Evolutionary conservation across 768 basidiomycete species (phyloP), one percentile per base, ranked within the genome.

Genomic region (Pleurotus sapidus): DNA sequence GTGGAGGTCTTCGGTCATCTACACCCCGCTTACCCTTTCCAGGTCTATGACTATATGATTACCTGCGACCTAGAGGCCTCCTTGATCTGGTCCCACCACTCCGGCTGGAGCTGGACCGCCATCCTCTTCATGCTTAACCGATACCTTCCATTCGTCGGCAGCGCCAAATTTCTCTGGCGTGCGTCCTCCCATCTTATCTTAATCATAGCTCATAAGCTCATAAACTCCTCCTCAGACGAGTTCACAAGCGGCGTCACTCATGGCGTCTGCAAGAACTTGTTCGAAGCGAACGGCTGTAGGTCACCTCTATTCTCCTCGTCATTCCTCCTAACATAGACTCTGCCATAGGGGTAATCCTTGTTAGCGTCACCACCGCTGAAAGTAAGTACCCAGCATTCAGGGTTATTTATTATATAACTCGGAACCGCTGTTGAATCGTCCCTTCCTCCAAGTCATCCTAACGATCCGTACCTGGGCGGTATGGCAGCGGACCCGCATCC

Each of bases 381-480:
- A 45, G 61, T 62, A 15, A 20, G 43, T 20, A 20, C 42, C 30
- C 12, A n/a, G n/a, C 4, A 4, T 51, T 15, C 23, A 55, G 14
- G 57, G 37, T 20, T 20, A 20, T 20, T n/a, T n/a, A n/a, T n/a
- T n/a, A n/a, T 20, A 20, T 20, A 20, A 20, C 20, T 20, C 20
- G 20, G 20, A 1, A 20, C 20, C 20, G 1, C 20, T 20, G 20
- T 20, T 20, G 20, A 20, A 20, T 20, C 20, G 3, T 34, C 2
- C 15, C 15, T 15, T 40, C 5, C 27, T 27, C 27, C 1, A 27
- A 64, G 63, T 60, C 30, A 46, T 64, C 46, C 56, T 64, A 2
- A 53, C 58, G 23, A 51, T 63, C 38, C 48, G 59, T 14, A 61
- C 45, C 23, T 61, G 60, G 63, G 51, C 51, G 15, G 40, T 63